phyloP scores from a whole-genome alignment of 805 yeast genomes.

The Sugiyamaella valdiviana region DNA sequence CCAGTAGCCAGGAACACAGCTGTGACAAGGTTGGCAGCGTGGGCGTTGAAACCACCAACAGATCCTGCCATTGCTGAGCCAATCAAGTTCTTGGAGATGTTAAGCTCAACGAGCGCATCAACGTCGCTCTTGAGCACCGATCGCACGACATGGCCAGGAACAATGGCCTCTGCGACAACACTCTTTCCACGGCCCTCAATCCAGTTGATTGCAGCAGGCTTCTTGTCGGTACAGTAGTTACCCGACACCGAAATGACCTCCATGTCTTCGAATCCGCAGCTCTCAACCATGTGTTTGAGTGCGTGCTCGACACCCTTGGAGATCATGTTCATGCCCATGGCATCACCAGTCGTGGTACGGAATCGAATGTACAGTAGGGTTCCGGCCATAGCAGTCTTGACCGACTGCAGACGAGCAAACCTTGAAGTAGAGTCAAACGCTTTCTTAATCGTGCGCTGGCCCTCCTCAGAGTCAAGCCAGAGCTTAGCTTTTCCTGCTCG shows the following conservation, averaged over 20 bases:
- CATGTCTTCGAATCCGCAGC: constrained; percentile 93
- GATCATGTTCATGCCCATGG: constrained; percentile 99
- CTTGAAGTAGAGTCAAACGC: constrained; percentile 96
- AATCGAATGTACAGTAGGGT: constrained; percentile 81
- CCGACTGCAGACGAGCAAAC: constrained; percentile 87
- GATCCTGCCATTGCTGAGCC: constrained; percentile 99
- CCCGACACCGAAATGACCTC: constrained; percentile 87
- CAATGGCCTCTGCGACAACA: constrained; percentile 90
- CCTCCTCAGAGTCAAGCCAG: constrained; percentile 95
- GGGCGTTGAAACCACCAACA: constrained; percentile 97
- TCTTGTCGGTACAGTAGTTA: constrained; percentile 95
- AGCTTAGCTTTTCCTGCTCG: constrained; percentile 93
- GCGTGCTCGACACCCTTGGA: constrained; percentile 95
- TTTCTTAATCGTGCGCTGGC: constrained; percentile 70
- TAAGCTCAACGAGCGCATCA: constrained; percentile 83
- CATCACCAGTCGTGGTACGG: constrained; percentile 99
- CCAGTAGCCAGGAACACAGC: constrained; percentile 94
- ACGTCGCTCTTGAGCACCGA: constrained; percentile 88
- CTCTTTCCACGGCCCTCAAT: constrained; percentile 98
- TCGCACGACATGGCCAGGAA: constrained; percentile 74
- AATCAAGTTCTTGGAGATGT: constrained; percentile 79
- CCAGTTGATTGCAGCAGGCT: constrained; percentile 98
- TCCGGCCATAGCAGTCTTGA: constrained; percentile 94
- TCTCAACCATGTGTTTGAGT: constrained; percentile 75
- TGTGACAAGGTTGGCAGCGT: constrained; percentile 93